Percentiles rank a stretch among this genome's conserved stretches.
Conservation (phyloP, 306 rosid species). For the Dalbergia oliveri region DNA sequence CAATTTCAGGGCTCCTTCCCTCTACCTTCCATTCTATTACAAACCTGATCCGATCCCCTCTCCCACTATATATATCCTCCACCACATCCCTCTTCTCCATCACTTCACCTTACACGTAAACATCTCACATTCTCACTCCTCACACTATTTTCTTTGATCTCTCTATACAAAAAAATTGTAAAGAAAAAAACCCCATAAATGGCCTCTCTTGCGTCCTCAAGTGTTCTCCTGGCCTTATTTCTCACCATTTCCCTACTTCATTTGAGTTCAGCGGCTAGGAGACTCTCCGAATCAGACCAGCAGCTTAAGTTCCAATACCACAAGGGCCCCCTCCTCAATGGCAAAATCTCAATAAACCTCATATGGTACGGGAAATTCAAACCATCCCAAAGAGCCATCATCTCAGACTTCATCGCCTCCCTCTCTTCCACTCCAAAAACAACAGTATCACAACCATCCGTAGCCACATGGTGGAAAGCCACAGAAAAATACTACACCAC, state of each 20-base stretch:
- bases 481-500: conserved; percentile 57
- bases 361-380: conserved; percentile 71
- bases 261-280: conserved; percentile 38
- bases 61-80: conserved; percentile 23
- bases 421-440: conserved; percentile 43
- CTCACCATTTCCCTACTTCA: conserved; percentile 46
- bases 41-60: neutral
- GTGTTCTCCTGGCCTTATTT: conserved; percentile 13
- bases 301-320: conserved; percentile 51
- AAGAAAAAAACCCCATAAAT: conserved; percentile 22
- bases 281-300: conserved; percentile 33
- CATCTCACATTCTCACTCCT: neutral
- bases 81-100: neutral
- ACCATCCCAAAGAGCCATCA: conserved; percentile 58
- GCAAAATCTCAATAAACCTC: conserved; percentile 51
- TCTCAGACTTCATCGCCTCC: conserved; percentile 59
- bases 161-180: neutral
- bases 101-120: neutral
- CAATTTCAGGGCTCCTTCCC: neutral
- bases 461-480: conserved; percentile 62
- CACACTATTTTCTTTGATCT: neutral
- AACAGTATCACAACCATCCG: conserved; percentile 55
- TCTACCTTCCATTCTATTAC: neutral
- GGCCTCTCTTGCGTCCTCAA: conserved; percentile 33
- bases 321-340: conserved; percentile 52